These are phyloP conservation scores for Endothia cerciana DNA, from an alignment of 2,329 filamentous ascomycete genomes.

Conservation along the genomic window DNA sequence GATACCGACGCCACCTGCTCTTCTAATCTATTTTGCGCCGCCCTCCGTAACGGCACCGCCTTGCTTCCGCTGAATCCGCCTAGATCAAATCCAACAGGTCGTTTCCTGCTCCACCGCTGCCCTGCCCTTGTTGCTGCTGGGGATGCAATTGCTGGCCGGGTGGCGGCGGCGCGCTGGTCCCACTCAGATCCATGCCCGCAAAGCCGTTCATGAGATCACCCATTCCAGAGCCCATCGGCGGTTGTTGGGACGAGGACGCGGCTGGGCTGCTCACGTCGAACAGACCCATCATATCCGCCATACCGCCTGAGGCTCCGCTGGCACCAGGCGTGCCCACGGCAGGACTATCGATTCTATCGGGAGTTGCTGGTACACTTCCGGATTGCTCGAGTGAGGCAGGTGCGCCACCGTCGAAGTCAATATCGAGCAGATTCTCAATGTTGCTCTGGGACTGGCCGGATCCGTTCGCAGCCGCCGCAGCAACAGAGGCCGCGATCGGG, in stretches of 20 bases:
- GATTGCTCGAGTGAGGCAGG: constrained; percentile 78
- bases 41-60: constrained; percentile 1
- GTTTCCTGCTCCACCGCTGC: constrained; percentile 50
- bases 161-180: constrained; percentile 66
- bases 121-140: constrained; percentile 50
- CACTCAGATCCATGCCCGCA: constrained; percentile 75
- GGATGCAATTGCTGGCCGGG: constrained; percentile 61
- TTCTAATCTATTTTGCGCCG: constrained; percentile 18
- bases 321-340: constrained; percentile 37
- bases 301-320: constrained; percentile 49
- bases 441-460: constrained; percentile 67
- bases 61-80: constrained; percentile 7
- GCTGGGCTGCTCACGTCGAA: constrained; percentile 61
- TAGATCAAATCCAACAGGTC: constrained; percentile 65
- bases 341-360: constrained; percentile 70
- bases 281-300: constrained; percentile 70
- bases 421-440: constrained; percentile 88
- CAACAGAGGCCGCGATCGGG: constrained; percentile 85
- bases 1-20: constrained; percentile 17
- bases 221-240: constrained; percentile 51
- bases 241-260: constrained; percentile 42
- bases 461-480: constrained; percentile 67
- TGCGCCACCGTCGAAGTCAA: constrained; percentile 70
- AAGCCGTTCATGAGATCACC: constrained; percentile 92
- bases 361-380: constrained; percentile 58